Evolutionary conservation across 139 green algal genomes (phyloP).

Genomic region (Desmodesmus armatus): DNA sequence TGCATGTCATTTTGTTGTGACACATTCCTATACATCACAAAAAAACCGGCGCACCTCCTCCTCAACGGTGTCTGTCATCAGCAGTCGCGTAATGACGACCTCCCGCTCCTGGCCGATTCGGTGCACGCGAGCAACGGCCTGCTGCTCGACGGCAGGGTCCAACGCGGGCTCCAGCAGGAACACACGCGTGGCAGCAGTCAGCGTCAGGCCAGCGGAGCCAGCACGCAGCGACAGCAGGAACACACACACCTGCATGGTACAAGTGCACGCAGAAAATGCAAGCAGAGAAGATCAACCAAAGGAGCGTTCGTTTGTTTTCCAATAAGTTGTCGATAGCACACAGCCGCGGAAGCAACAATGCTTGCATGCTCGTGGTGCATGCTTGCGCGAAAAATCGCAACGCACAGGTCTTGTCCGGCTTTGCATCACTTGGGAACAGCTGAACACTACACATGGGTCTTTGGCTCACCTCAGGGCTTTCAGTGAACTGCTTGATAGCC

Average conservation of each 20-base stretch:
- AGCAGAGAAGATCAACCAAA: too few relatives aligned
- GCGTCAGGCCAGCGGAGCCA: conserved; percentile 71
- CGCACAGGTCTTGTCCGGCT: background rate
- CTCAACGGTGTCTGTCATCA: conserved; percentile 63
- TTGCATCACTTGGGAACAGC: too few relatives aligned
- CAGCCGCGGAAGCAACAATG: background rate
- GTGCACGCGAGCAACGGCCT: conserved; percentile 84
- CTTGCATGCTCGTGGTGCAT: conserved; percentile 30
- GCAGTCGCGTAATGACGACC: conserved; percentile 54
- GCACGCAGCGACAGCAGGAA: conserved; percentile 69
- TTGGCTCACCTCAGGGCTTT: conserved; percentile 15
- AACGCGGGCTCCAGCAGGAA: conserved; percentile 78
- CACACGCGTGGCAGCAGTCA: conserved; percentile 72
- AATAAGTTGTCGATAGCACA: conserved; percentile 45
- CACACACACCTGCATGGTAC: conserved; percentile 53
- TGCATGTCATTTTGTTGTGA: too few relatives aligned
- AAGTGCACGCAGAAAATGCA: too few relatives aligned
- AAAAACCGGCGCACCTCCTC: conserved; percentile 15
- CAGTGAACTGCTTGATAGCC: conserved; percentile 3
- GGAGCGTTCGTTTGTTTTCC: conserved; percentile 46
- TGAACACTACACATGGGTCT: too few relatives aligned
- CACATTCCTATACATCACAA: background rate
- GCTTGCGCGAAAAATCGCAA: background rate
- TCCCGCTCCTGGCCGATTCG: conserved; percentile 77
- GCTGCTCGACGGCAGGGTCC: conserved; percentile 84